Base-by-base conservation (phyloP, 1,139 yeast genomes). In the Geotrichum carabidarum region DNA sequence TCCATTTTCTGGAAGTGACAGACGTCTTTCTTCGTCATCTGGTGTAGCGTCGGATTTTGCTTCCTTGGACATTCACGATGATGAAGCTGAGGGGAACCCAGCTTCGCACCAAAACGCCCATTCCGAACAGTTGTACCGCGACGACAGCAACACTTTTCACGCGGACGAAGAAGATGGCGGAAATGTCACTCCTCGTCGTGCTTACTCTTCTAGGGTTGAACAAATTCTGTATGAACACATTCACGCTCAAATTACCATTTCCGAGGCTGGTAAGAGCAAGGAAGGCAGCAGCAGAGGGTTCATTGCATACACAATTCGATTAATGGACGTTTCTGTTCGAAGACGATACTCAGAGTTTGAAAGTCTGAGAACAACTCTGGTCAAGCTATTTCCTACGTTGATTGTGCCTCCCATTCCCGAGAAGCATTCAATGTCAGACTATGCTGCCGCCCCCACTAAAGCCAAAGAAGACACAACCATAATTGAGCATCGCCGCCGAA, bases 381-480 rank as follows among this genome's bases (percentile, higher is more conserved):
- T 83, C 6, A 83, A 82, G 65, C 73, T 88, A 36, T 90, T 87
- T 65, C 98, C 99, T 1, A 82, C 94, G 45, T 71, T 83, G 11
- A 77, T 93, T 6, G 80, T 93, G 5, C 99, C 99, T 1, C 96
- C 98, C 0, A 89, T 93, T 36, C 99, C 99, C 0, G 96, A 91
- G 60, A 93, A 93, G 70, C 96, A 93, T 66, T 75, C 86, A 18
- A 66, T 82, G 60, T 61, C 77, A 9, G 77, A 74, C 57, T 76
- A 77, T 57, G 79, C 81, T 3, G 71, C 76, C 2, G 74, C 78
- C 45, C 84, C 86, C 12, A 70, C 83, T 22, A 79, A 77, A 59
- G 85, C 82, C 8, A 78, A 78, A 57, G 81, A 77, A 53, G 84
- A 81, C 63, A 58, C 67, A 12, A 71, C 72, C 49, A 73, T 78